Conservation (phyloP, 106 monocot species). For the Dendrobium officinale region DNA sequence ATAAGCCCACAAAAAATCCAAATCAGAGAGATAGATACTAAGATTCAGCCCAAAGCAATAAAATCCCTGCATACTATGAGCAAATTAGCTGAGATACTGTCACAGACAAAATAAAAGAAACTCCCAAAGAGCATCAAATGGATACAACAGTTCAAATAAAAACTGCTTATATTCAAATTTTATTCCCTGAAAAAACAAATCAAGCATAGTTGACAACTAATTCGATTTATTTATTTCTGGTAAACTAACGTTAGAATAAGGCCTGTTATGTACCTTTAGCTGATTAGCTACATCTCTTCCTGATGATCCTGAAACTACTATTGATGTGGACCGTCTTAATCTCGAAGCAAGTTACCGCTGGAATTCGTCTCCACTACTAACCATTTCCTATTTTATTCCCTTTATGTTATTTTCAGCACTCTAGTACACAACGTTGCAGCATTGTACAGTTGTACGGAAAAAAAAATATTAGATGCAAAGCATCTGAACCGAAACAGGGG, state of each 20-base stretch:
- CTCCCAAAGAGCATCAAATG: background rate
- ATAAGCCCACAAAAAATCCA: background rate
- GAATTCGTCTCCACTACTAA: too few relatives aligned
- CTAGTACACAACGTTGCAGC: conserved; percentile 11
- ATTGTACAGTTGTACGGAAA: too few relatives aligned
- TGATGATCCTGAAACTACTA: conserved; percentile 23
- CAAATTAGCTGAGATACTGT: too few relatives aligned
- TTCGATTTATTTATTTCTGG: background rate
- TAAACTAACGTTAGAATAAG: background rate
- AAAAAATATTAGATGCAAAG: too few relatives aligned
- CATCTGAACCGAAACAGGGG: too few relatives aligned
- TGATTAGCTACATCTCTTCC: conserved; percentile 24
- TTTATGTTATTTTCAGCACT: background rate
- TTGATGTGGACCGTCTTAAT: background rate
- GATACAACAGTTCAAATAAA: background rate
- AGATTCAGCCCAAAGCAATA: too few relatives aligned
- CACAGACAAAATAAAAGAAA: background rate
- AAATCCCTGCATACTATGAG: too few relatives aligned
- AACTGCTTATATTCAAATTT: background rate
- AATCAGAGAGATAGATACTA: background rate
- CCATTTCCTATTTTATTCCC: too few relatives aligned
- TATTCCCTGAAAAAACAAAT: background rate
- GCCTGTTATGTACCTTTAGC: conserved; percentile 12
- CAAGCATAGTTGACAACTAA: background rate
- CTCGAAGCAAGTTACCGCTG: too few relatives aligned